These are phyloP conservation scores for Simplicillium sp. DNA, from an alignment of 2,329 filamentous ascomycete genomes.

Conservation along the genomic window DNA sequence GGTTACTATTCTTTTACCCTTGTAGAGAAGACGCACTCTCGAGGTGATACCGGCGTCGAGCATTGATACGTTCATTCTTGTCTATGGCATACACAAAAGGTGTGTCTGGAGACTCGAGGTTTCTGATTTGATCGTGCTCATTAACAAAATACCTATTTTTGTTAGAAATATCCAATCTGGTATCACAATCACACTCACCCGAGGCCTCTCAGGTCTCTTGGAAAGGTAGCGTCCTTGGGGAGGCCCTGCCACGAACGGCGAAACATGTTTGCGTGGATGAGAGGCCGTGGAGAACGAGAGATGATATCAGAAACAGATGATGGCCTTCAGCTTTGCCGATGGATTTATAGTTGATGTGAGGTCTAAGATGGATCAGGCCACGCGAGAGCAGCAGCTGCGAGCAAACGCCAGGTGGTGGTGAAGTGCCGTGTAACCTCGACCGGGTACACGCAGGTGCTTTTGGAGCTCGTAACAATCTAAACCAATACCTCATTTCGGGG, in stretches of 20 bases:
- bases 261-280: constrained; percentile 59
- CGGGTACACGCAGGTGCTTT: too few relatives aligned
- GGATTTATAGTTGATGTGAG: too few relatives aligned
- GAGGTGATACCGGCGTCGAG: constrained; percentile 63
- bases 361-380: too few relatives aligned
- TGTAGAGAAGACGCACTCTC: constrained; percentile 46
- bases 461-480: too few relatives aligned
- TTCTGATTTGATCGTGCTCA: constrained; percentile 63
- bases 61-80: constrained; percentile 68
- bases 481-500: too few relatives aligned
- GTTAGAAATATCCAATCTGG: not conserved
- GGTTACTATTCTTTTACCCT: not conserved
- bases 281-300: constrained; percentile 12
- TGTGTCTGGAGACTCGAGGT: constrained; percentile 53
- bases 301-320: constrained; percentile 6
- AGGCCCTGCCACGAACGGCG: constrained; percentile 58
- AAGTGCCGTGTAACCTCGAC: too few relatives aligned
- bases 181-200: constrained; percentile 45
- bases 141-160: constrained; percentile 68
- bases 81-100: constrained; percentile 69
- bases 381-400: too few relatives aligned
- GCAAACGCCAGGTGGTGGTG: too few relatives aligned
- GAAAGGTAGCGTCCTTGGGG: constrained; percentile 60
- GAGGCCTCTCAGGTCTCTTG: constrained; percentile 55
- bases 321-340: too few relatives aligned